Evolutionary conservation across 1,139 yeast species (phyloP).

Genomic region (Trichomonascaceae sp.): DNA sequence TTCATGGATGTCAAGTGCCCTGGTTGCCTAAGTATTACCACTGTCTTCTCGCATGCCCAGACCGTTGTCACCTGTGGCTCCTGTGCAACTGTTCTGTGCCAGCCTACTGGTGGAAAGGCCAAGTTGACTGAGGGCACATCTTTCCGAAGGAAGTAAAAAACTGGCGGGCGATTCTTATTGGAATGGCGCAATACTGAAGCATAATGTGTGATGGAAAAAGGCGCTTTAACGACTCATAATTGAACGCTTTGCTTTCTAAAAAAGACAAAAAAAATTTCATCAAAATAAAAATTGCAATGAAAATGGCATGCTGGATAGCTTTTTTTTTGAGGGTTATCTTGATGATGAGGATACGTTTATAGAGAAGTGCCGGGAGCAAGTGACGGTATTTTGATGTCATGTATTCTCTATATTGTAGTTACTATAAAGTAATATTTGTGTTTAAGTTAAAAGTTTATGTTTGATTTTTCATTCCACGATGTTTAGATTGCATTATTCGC

Average conservation of each 20-base stretch:
- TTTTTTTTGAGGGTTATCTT: not conserved
- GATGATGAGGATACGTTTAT: not conserved
- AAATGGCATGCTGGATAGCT: constrained; percentile 6
- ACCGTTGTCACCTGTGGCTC: constrained; percentile 99
- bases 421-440: not conserved
- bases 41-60: constrained; percentile 99
- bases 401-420: not conserved
- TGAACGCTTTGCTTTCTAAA: constrained; percentile 5
- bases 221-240: constrained; percentile 2
- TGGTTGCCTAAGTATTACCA: constrained; percentile 98
- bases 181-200: not conserved
- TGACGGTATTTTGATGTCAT: not conserved
- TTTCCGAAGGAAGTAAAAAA: constrained; percentile 91
- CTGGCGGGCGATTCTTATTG: constrained; percentile 1
- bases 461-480: not conserved
- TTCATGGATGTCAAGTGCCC: constrained; percentile 99
- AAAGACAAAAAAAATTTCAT: not conserved
- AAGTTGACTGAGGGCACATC: constrained; percentile 98
- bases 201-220: not conserved
- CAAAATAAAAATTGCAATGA: not conserved
- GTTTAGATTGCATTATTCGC: too few species aligned
- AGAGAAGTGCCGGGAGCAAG: not conserved
- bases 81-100: constrained; percentile 96
- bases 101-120: constrained; percentile 99
- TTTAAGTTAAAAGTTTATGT: not conserved